Base-by-base conservation (phyloP, 257 asterid genomes). In the Gardenia jasminoides region DNA sequence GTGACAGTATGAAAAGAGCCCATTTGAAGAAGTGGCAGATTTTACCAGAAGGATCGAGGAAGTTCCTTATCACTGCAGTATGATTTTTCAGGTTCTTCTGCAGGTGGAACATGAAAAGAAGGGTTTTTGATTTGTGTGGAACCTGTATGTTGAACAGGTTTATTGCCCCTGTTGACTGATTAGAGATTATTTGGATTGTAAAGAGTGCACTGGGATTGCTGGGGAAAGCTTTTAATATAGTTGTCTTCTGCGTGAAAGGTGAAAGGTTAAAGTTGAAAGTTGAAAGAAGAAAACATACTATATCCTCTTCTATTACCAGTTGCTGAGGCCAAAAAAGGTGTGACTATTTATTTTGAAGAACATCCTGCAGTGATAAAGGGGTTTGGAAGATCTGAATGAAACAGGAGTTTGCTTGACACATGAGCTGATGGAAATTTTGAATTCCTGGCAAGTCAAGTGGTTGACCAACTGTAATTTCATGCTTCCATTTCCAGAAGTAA, bases 1-100 rank as follows among this genome's bases (percentile, higher is more conserved):
- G 86, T 52, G 76, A 83, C 74, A 36, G 84, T 64, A 33, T 62
- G 71, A 64, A 80, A 73, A 80, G 47, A 59, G 43, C 82, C 87
- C 98, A 92, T 92, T 78, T 44, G 58, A 50, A 74, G 58, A 69
- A 80, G 43, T 17, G 81, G 83, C 74, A 59, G 86, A n/a, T 62
- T 59, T 59, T 6, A n/a, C 64, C 3, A 22, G 66, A 65, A 17
- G 73, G 41, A 36, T 36, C 41, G 4, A 36, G 41, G 80, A 47
- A 52, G n/a, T 58, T 58, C 12, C 26, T 62, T 64, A 50, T 65
- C 46, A 31, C 61, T 71, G 52, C 58, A 67, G 75, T 68, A 50
- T 41, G 72, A 75, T 52, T 82, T 58, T 52, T 78, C 77, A 80
- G 76, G 26, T 9, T 79, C 24, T 77, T 72, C 76, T 62, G 75